A percentile compares a stretch with the other conserved stretches of the same genome.
These are phyloP conservation scores for Osmanthus fragrans DNA, from an alignment of 257 asterid genomes.

Conservation along the genomic window DNA sequence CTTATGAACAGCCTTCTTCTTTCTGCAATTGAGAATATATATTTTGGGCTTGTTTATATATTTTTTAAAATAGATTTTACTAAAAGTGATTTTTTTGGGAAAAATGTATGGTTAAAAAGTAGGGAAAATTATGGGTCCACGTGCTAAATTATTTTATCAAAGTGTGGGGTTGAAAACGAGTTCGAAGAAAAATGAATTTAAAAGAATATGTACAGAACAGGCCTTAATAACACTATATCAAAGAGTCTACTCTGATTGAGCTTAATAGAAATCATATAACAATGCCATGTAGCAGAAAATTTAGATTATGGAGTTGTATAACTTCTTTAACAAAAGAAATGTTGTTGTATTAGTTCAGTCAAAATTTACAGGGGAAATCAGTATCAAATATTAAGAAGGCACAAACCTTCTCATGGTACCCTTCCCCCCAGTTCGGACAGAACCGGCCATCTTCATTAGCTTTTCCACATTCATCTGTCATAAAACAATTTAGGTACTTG, in stretches of 20 bases:
- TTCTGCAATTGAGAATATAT: conserved; percentile 35
- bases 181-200: too few species aligned
- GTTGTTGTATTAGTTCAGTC: neutral
- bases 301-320: neutral
- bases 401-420: conserved; percentile 73
- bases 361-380: neutral
- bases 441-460: conserved; percentile 76
- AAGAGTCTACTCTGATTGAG: neutral
- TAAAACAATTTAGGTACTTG: neutral
- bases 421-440: conserved; percentile 79
- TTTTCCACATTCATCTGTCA: conserved; percentile 78
- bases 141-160: too few species aligned
- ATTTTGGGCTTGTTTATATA: neutral
- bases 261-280: neutral
- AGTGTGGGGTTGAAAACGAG: too few species aligned
- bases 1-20: conserved; percentile 88
- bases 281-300: neutral
- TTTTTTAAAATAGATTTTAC: too few species aligned
- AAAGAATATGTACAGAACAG: too few species aligned
- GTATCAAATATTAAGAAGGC: neutral
- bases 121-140: too few species aligned
- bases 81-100: too few species aligned
- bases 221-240: neutral
- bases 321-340: neutral
- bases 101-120: too few species aligned